Evolutionary conservation across 805 yeast species (phyloP).

Genomic region (Ogataea salicorniae): DNA sequence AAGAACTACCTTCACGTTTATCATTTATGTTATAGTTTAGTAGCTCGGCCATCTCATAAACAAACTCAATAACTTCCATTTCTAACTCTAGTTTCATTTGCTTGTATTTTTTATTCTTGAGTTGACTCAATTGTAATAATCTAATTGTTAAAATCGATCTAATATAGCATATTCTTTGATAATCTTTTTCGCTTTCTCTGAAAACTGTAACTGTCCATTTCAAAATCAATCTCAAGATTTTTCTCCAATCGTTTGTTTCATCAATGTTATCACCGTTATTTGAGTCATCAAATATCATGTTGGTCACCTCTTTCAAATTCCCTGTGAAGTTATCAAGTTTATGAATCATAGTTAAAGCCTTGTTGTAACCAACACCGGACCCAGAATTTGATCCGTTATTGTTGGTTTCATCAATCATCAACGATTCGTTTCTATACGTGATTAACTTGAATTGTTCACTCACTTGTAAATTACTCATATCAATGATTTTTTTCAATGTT

Average conservation of each 20-base stretch:
- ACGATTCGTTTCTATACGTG: constrained; percentile 64
- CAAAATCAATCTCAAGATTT: constrained; percentile 17
- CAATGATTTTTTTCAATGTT: constrained; percentile 39
- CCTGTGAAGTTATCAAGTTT: constrained; percentile 25
- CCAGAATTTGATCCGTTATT: constrained; percentile 8
- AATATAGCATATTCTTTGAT: constrained; percentile 20
- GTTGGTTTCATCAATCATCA: constrained; percentile 46
- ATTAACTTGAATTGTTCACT: constrained; percentile 53
- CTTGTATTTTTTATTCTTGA: constrained; percentile 21
- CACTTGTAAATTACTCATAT: constrained; percentile 27
- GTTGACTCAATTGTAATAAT: constrained; percentile 14
- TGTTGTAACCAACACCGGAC: constrained; percentile 12
- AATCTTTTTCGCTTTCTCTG: constrained; percentile 10
- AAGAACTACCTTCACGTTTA: constrained; percentile 3
- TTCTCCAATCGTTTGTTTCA: constrained; percentile 22
- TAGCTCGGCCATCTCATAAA: constrained; percentile 27
- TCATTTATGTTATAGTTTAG: constrained; percentile 17
- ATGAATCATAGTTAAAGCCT: constrained; percentile 17
- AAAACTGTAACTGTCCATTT: constrained; percentile 29
- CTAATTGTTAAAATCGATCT: constrained; percentile 24
- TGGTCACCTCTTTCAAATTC: constrained; percentile 15
- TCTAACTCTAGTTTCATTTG: constrained; percentile 28
- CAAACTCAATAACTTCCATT: constrained; percentile 27
- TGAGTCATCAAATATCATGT: constrained; percentile 23
- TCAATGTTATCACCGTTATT: constrained; percentile 9